Percentiles rank a stretch among this genome's conserved stretches.
Evolutionary conservation across 1,284 basidiomycete species (phyloP).

Genomic region (Austroboletus niveus): DNA sequence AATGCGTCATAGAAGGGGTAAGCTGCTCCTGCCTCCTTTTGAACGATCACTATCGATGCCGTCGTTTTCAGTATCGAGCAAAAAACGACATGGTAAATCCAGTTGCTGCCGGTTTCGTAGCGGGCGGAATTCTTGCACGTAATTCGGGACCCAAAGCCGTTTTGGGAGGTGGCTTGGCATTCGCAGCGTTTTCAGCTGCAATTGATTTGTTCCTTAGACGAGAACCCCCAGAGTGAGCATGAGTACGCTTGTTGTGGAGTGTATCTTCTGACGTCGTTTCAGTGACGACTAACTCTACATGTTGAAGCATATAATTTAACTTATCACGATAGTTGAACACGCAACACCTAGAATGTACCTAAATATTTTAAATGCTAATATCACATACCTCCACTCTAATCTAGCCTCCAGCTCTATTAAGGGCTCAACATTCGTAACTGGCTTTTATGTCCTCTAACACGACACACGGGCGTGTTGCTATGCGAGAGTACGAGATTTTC

Average conservation of each 20-base stretch:
- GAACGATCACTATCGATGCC: constrained; percentile 1
- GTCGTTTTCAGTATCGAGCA: constrained; percentile 76
- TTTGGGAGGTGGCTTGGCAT: constrained; percentile 80
- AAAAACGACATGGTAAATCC: constrained; percentile 91
- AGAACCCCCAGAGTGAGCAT: constrained; percentile 77
- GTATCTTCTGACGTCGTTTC: constrained; percentile 1
- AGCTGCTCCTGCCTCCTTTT: constrained; percentile 37
- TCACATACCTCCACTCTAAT: constrained; percentile 13
- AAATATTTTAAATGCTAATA: constrained; percentile 8
- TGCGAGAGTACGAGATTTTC: too few species aligned
- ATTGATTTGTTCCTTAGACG: constrained; percentile 86
- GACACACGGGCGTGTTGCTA: too few species aligned
- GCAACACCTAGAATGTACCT: constrained; percentile 12
- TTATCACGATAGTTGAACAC: not conserved
- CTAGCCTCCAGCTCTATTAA: constrained; percentile 14
- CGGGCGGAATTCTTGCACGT: constrained; percentile 81
- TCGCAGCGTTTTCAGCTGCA: constrained; percentile 87
- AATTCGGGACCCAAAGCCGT: constrained; percentile 83
- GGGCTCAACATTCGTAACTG: too few species aligned
- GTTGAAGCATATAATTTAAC: too few species aligned
- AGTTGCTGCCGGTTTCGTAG: constrained; percentile 67
- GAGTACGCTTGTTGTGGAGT: not conserved
- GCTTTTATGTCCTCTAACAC: too few species aligned
- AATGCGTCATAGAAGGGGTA: constrained; percentile 95
- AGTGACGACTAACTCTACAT: constrained; percentile 23